Evolutionary conservation across 78 protist genomes (phyloP).

Genomic region (Dictyostelium brefeldianum): DNA sequence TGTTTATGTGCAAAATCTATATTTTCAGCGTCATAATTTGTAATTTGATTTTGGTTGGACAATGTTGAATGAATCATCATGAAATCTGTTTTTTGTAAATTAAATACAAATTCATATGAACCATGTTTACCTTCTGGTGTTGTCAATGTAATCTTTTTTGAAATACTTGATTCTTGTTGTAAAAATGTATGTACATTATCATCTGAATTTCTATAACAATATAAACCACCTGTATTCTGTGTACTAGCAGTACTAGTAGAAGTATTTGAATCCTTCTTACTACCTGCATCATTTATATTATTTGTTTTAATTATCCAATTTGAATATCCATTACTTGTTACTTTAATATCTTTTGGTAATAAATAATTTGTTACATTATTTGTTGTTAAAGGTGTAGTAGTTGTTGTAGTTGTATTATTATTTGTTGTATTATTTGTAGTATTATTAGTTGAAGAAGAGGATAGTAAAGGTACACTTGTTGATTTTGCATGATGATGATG

Average conservation of each 20-base stretch:
- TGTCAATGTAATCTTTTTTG: slow-evolving; percentile 62
- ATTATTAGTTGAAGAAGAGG: background rate
- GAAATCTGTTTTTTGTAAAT: slow-evolving; percentile 47
- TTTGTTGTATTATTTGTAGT: background rate
- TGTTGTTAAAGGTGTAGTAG: background rate
- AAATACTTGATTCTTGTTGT: slow-evolving; percentile 39
- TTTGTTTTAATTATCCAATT: slow-evolving; percentile 8
- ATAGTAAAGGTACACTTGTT: background rate
- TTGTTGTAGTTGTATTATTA: background rate
- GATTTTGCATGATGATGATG: background rate
- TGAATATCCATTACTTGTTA: background rate
- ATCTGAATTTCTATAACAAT: slow-evolving; percentile 46
- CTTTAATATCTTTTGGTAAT: slow-evolving; percentile 9
- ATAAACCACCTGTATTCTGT: slow-evolving; percentile 51
- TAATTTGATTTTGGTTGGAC: slow-evolving; percentile 19
- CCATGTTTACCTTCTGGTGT: slow-evolving; percentile 70
- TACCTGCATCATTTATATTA: background rate
- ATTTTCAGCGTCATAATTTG: slow-evolving; percentile 35
- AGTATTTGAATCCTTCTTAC: slow-evolving; percentile 2
- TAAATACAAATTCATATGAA: slow-evolving; percentile 72
- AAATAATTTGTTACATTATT: background rate
- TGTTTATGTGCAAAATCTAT: slow-evolving; percentile 35
- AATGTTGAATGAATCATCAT: slow-evolving; percentile 10
- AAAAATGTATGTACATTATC: slow-evolving; percentile 63
- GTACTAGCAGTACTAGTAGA: background rate